Evolutionary conservation across 805 yeast species (phyloP), one percentile per base, ranked within the genome.

Genomic region (Groenewaldozyma salmanticensis): DNA sequence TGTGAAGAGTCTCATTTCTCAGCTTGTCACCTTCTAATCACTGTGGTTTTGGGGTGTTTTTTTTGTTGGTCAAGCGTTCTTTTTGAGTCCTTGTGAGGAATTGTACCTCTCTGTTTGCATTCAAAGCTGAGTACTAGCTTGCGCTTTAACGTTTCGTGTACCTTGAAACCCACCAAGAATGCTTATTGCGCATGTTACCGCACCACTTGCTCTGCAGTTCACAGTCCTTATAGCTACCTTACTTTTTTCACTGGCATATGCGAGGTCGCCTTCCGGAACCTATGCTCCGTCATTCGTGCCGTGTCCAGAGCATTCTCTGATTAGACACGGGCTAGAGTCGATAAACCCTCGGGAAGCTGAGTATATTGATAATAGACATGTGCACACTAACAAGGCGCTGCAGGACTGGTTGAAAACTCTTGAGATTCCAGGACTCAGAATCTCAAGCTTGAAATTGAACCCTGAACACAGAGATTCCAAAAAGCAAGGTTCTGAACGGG

Each of bases 341-440:
- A 15, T 45, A 4, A 24, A 27, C 19, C 33, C 35, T 4, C 42
- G 44, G 11, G 60, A 55, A 43, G 15, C 35, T 9, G 48, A 38
- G n/a, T 55, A 64, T 40, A 20, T 55, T 9, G 35, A 29, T 3
- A 45, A 24, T 5, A 45, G 56, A 15, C 42, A 37, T 4, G 27
- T 40, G 15, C 21, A 20, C n/a, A 38, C 49, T 11, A 42, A 38
- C 18, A 44, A 52, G 21, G 61, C 64, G 31, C 54, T 75, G 45
- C 58, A 61, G 32, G 56, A 58, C 21, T 73, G 71, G 52, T 61
- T 75, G 38, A 54, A 59, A 22, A 60, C 65, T 15, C 61, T 70
- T n/a, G 64, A 65, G 39, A 52, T 75, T 55, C 57, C 68, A 43
- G 72, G 72, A 45, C 68, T 74, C 44, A 70, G 70, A 2, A 55